These are phyloP conservation scores for Tolypocladium tropicale DNA, from an alignment of 2,329 filamentous ascomycete species.

Conservation along the genomic window DNA sequence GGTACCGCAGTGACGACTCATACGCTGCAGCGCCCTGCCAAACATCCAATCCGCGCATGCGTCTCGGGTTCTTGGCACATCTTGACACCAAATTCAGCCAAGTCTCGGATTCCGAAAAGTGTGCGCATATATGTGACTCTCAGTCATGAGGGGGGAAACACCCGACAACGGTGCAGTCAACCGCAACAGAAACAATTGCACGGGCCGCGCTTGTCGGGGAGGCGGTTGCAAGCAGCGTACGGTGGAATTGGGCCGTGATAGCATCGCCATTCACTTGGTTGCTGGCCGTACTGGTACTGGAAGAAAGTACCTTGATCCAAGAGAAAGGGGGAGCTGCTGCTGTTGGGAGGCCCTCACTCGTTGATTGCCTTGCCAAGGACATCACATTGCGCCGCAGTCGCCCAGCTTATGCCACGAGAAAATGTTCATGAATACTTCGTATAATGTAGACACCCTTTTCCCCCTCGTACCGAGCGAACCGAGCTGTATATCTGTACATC, in stretches of 20 bases:
- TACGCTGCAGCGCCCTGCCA: too few relatives aligned
- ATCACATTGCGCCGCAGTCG: not conserved
- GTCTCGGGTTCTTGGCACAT: too few relatives aligned
- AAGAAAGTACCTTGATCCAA: too few relatives aligned
- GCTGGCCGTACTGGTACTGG: too few relatives aligned
- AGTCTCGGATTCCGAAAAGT: not conserved
- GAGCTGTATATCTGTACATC: not conserved
- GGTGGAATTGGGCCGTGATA: too few relatives aligned
- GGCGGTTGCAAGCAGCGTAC: too few relatives aligned
- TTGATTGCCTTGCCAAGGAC: not conserved
- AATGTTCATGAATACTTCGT: not conserved
- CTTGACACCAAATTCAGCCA: too few relatives aligned
- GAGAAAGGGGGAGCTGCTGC: not conserved
- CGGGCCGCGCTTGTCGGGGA: too few relatives aligned
- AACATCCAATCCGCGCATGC: too few relatives aligned
- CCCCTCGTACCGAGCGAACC: not conserved
- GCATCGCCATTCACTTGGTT: too few relatives aligned
- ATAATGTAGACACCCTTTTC: not conserved
- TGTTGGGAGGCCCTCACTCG: not conserved
- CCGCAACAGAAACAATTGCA: not conserved
- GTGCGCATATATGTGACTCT: not conserved
- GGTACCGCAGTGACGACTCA: constrained; percentile 5
- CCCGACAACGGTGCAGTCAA: not conserved
- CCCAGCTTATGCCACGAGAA: not conserved
- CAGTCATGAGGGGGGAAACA: too few relatives aligned